Percentiles rank a stretch among this genome's conserved stretches.
Conservation (phyloP, 2,329 filamentous ascomycete genomes). For the Pseudocercospora fuligena region DNA sequence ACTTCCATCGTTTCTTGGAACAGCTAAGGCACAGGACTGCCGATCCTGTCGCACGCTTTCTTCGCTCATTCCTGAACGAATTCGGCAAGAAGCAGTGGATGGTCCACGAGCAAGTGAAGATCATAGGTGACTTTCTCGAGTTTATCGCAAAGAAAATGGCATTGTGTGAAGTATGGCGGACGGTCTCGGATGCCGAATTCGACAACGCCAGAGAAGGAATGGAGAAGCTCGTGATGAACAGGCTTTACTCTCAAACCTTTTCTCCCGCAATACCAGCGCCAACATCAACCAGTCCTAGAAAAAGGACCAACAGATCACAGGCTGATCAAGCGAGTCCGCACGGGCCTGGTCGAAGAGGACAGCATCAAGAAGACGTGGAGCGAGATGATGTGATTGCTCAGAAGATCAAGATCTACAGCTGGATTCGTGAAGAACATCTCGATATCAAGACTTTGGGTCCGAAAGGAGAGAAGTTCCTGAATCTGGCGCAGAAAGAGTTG, state of each 20-base stretch:
- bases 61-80: slow-evolving; percentile 91
- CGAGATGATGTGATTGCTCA: slow-evolving; percentile 94
- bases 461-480: slow-evolving; percentile 84
- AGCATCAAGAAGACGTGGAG: slow-evolving; percentile 98
- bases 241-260: slow-evolving; percentile 93
- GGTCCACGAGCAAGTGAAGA: slow-evolving; percentile 99
- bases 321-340: slow-evolving; percentile 47
- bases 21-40: slow-evolving; percentile 95
- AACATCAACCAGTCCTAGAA: slow-evolving; percentile 66
- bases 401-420: slow-evolving; percentile 95
- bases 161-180: slow-evolving; percentile 93
- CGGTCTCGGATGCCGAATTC: slow-evolving; percentile 94
- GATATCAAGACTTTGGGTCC: slow-evolving; percentile 86
- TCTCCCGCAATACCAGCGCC: slow-evolving; percentile 89
- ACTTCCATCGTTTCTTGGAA: slow-evolving; percentile 96
- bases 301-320: slow-evolving; percentile 61
- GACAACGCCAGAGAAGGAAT: slow-evolving; percentile 98
- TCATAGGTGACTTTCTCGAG: slow-evolving; percentile 92
- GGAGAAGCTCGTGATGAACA: slow-evolving; percentile 99
- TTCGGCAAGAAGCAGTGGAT: slow-evolving; percentile 99
- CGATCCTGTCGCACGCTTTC: slow-evolving; percentile 94
- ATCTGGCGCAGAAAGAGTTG: slow-evolving; percentile 89
- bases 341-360: slow-evolving; percentile 84
- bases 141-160: slow-evolving; percentile 99
- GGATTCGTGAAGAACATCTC: slow-evolving; percentile 90